These are phyloP conservation scores for Hanseniaspora taiwanica DNA, from an alignment of 805 yeast species.

Conservation along the genomic window DNA sequence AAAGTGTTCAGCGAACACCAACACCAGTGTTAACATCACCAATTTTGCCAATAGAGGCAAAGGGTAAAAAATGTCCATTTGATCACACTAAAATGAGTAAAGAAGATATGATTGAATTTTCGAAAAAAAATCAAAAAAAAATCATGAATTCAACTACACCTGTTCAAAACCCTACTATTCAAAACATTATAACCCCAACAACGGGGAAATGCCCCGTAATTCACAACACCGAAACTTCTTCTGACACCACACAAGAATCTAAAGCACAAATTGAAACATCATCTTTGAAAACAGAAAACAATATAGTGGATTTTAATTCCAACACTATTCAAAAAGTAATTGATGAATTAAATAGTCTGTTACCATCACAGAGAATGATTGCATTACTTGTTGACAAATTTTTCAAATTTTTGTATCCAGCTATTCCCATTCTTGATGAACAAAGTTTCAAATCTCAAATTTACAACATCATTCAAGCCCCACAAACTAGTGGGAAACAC, in stretches of 20 bases:
- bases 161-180: not conserved
- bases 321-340: slow-evolving; percentile 7
- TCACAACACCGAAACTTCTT: slow-evolving; percentile 6
- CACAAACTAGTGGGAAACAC: slow-evolving; percentile 10
- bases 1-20: no score
- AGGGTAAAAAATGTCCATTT: slow-evolving; percentile 15
- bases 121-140: no score
- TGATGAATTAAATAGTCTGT: slow-evolving; percentile 23
- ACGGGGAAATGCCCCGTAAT: slow-evolving; percentile 16
- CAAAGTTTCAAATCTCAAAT: slow-evolving; percentile 22
- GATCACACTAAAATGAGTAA: slow-evolving; percentile 9
- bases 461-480: slow-evolving; percentile 13
- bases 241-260: no score
- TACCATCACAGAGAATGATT: slow-evolving; percentile 43
- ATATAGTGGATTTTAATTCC: not conserved
- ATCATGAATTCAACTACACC: not conserved
- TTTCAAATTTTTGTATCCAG: slow-evolving; percentile 47
- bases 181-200: not conserved
- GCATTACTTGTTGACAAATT: slow-evolving; percentile 47
- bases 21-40: not conserved
- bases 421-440: slow-evolving; percentile 57
- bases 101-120: no score
- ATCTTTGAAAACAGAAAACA: not conserved
- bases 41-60: not conserved
- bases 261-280: no score